A percentile compares a stretch with the other conserved stretches of the same genome.
These are phyloP conservation scores for Fusarium sp. DNA, from an alignment of 2,329 filamentous ascomycete species.

Conservation along the genomic window DNA sequence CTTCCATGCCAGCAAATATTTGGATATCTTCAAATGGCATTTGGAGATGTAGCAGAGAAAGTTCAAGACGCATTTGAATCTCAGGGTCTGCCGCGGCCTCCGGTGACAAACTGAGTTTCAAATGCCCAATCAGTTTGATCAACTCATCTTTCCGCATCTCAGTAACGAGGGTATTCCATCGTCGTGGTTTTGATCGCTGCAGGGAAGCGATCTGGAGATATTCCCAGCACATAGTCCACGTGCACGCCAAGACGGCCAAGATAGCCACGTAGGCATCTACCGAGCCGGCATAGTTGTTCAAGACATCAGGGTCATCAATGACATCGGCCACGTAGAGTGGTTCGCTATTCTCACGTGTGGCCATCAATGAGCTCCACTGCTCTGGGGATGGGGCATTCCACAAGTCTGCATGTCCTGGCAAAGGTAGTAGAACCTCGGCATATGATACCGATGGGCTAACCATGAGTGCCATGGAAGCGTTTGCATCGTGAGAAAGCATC, in stretches of 20 bases:
- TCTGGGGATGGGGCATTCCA: conserved; percentile 45
- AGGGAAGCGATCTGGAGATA: conserved; percentile 46
- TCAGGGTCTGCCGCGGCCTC: conserved; percentile 21
- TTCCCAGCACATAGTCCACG: conserved; percentile 48
- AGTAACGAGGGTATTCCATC: conserved; percentile 46
- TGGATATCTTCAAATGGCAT: conserved; percentile 57
- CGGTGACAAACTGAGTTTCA: conserved; percentile 19
- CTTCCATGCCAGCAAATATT: conserved; percentile 56
- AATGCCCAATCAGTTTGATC: conserved; percentile 39
- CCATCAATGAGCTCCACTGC: conserved; percentile 39
- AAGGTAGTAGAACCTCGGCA: conserved; percentile 45
- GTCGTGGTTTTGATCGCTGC: conserved; percentile 35
- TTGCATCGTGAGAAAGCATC: conserved; percentile 47
- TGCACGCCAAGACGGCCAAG: conserved; percentile 37
- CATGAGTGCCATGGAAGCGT: conserved; percentile 46
- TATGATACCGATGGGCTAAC: conserved; percentile 48
- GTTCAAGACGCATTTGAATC: conserved; percentile 49
- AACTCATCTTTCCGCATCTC: conserved; percentile 47
- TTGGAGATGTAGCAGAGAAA: conserved; percentile 51
- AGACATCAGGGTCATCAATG: conserved; percentile 31
- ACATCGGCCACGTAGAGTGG: conserved; percentile 17
- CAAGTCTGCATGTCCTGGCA: conserved; percentile 38
- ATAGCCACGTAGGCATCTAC: conserved; percentile 20
- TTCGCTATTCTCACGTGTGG: not conserved
- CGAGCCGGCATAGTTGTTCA: conserved; percentile 29